Conservation (phyloP, 2,329 filamentous ascomycete species). For the Pestalotiopsis sp. region DNA sequence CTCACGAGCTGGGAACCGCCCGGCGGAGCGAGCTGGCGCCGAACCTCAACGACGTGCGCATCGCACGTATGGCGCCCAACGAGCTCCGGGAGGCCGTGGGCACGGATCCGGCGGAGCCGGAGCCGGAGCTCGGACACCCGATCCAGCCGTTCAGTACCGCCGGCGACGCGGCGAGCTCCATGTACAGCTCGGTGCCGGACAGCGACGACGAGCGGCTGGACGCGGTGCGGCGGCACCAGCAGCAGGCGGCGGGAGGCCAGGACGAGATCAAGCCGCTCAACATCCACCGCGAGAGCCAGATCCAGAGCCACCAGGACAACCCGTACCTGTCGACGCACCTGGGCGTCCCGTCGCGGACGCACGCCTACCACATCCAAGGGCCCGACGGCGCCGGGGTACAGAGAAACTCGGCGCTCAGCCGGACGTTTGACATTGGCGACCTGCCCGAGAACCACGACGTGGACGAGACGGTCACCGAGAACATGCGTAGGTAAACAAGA, state of each 20-base stretch:
- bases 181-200: neutral
- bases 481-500: neutral
- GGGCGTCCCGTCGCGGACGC: neutral
- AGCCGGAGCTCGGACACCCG: neutral
- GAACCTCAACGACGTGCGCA: neutral
- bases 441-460: neutral
- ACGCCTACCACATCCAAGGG: neutral
- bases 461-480: neutral
- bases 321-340: slow-evolving; percentile 8
- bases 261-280: neutral
- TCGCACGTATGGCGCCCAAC: neutral
- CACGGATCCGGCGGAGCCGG: neutral
- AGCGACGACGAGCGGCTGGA: neutral
- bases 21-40: neutral
- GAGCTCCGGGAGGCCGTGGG: neutral
- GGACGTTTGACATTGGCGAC: neutral
- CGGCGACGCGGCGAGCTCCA: neutral
- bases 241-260: neutral
- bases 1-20: neutral
- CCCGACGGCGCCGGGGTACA: neutral
- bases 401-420: neutral
- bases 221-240: neutral
- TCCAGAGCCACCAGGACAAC: neutral
- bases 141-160: neutral
- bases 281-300: neutral